Conservation (phyloP, 495 filamentous ascomycete species). For the Aeminium ludgeri region DNA sequence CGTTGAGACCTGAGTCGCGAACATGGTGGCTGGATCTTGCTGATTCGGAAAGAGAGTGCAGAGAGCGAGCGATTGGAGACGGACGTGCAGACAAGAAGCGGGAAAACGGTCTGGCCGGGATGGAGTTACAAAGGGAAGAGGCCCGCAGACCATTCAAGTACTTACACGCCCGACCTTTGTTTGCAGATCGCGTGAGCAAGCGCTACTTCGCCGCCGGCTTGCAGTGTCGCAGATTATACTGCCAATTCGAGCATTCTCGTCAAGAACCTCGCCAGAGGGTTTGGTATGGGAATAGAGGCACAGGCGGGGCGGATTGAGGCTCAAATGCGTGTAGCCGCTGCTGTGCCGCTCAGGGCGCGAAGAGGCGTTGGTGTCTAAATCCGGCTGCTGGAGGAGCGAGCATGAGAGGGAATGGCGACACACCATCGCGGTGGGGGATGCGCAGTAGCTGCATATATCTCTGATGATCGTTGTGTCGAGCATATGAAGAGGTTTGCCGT, state of each 20-base stretch:
- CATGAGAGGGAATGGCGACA: too few relatives aligned
- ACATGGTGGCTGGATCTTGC: too few relatives aligned
- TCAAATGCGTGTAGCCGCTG: constrained; percentile 7
- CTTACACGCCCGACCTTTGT: neutral
- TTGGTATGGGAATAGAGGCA: neutral
- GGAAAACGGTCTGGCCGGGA: too few relatives aligned
- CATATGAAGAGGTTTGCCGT: too few relatives aligned
- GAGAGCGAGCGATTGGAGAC: too few relatives aligned
- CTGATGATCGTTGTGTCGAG: too few relatives aligned
- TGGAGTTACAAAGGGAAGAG: neutral
- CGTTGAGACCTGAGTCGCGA: too few relatives aligned
- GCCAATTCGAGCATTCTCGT: neutral
- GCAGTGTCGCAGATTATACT: neutral
- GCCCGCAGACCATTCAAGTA: neutral
- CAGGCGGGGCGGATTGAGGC: neutral
- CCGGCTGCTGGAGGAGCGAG: too few relatives aligned
- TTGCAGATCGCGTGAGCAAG: neutral
- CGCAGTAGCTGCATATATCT: too few relatives aligned
- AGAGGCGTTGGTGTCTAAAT: neutral
- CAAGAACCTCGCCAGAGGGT: neutral
- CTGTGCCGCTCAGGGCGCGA: constrained; percentile 12
- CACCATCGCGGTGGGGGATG: too few relatives aligned
- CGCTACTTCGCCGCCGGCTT: constrained; percentile 5
- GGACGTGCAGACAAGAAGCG: too few relatives aligned
- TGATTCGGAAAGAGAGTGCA: too few relatives aligned